Evolutionary conservation across 139 green algal genomes (phyloP).

Genomic region (Chlorella sp.): DNA sequence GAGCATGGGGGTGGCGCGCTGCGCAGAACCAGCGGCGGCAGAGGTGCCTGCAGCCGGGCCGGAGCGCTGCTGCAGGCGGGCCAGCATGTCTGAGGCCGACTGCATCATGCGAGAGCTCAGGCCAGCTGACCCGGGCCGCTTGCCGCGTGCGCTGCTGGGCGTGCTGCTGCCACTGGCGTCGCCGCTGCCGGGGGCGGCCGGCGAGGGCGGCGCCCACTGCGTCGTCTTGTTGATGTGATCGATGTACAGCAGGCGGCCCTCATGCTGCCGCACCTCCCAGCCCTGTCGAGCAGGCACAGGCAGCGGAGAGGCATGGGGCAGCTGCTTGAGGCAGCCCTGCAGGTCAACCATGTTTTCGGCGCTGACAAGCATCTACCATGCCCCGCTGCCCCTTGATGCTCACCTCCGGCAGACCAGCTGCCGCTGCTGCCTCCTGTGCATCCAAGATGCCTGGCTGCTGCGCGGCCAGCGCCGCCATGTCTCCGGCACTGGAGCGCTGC

Average conservation of each 20-base stretch:
- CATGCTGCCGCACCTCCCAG: conserved; percentile 92
- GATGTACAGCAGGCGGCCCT: conserved; percentile 92
- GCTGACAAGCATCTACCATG: too few relatives aligned
- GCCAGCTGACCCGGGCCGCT: background rate
- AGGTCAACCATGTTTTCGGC: too few relatives aligned
- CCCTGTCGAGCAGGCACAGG: too few relatives aligned
- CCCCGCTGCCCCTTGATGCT: background rate
- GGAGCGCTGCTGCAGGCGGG: conserved; percentile 13
- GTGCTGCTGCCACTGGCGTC: background rate
- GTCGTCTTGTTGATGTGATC: conserved; percentile 95
- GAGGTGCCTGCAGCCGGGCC: too few relatives aligned
- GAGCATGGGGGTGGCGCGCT: conserved; percentile 1
- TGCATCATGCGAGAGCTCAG: conserved; percentile 23
- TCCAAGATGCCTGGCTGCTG: background rate
- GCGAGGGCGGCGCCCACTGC: conserved; percentile 75
- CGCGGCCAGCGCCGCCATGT: conserved; percentile 7
- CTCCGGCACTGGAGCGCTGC: conserved; percentile 4
- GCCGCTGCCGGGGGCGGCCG: background rate
- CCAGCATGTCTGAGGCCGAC: conserved; percentile 12
- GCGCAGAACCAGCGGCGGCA: too few relatives aligned
- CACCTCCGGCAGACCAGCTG: conserved; percentile 12
- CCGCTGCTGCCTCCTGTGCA: background rate
- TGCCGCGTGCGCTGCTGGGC: background rate
- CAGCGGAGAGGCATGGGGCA: too few relatives aligned
- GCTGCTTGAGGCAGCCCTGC: too few relatives aligned